Evolutionary conservation across 2,329 filamentous ascomycete species (phyloP).

Genomic region (Cladophialophora immunda): DNA sequence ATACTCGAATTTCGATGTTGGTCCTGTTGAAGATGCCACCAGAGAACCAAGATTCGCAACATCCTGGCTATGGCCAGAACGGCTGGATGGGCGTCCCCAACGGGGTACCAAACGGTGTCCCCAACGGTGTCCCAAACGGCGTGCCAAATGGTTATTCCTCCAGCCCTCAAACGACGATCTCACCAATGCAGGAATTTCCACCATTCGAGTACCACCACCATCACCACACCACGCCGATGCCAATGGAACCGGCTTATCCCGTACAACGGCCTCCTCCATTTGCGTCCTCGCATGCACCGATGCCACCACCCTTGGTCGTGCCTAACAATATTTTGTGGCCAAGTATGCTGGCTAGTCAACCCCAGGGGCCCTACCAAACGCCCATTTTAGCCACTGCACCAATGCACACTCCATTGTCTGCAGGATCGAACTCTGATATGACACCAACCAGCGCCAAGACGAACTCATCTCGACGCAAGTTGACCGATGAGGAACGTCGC

Average conservation of each 20-base stretch:
- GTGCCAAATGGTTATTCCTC: constrained; percentile 52
- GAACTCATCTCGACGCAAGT: constrained; percentile 77
- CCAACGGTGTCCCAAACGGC: constrained; percentile 38
- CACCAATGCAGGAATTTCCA: constrained; percentile 74
- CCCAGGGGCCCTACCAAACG: constrained; percentile 60
- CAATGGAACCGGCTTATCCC: constrained; percentile 62
- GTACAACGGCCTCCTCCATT: constrained; percentile 67
- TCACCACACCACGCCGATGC: constrained; percentile 67
- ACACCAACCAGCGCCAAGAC: constrained; percentile 42
- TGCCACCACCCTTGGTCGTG: constrained; percentile 73
- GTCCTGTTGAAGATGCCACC: constrained; percentile 53
- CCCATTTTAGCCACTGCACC: constrained; percentile 66
- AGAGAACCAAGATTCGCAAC: constrained; percentile 53
- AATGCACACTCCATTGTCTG: constrained; percentile 56
- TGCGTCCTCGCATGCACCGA: constrained; percentile 53
- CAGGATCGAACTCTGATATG: constrained; percentile 54
- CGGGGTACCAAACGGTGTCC: constrained; percentile 50
- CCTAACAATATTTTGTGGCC: constrained; percentile 72
- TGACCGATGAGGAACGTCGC: constrained; percentile 89
- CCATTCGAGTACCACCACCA: constrained; percentile 65
- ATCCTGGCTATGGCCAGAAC: constrained; percentile 54
- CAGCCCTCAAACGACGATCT: constrained; percentile 58
- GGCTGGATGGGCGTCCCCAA: constrained; percentile 57
- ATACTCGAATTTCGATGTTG: constrained; percentile 38
- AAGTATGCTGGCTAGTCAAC: constrained; percentile 71